phyloP scores from a whole-genome alignment of 2,329 filamentous ascomycete genomes.

The Fusarium hainanense region DNA sequence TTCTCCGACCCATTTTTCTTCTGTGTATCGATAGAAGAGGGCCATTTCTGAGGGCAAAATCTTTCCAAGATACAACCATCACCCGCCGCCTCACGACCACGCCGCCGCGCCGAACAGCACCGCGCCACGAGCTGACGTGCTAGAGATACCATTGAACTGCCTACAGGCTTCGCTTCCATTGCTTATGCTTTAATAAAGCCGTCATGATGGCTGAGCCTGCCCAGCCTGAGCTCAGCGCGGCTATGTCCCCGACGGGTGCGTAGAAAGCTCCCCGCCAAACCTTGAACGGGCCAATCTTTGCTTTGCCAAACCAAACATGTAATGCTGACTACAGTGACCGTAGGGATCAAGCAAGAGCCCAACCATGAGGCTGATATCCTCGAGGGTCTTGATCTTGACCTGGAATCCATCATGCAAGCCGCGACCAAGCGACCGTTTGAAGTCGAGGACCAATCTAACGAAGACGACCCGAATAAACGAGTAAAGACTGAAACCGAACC shows the following conservation, averaged over 20 bases:
- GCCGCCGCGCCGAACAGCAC: conserved; percentile 37
- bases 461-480: conserved; percentile 50
- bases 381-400: conserved; percentile 51
- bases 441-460: conserved; percentile 47
- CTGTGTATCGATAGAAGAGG: conserved; percentile 54
- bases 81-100: conserved; percentile 40
- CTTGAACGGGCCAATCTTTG: conserved; percentile 19
- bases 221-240: conserved; percentile 50
- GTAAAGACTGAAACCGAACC: conserved; percentile 48
- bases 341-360: conserved; percentile 55
- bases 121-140: conserved; percentile 35
- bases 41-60: conserved; percentile 49
- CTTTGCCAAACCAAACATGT: conserved; percentile 8
- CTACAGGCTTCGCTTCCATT: conserved; percentile 1
- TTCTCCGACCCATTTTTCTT: conserved; percentile 42
- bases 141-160: conserved; percentile 25
- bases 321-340: conserved; percentile 43
- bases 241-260: conserved; percentile 52
- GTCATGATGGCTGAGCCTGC: conserved; percentile 57
- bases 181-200: conserved; percentile 46
- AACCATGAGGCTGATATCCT: conserved; percentile 53
- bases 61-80: conserved; percentile 52
- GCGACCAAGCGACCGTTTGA: conserved; percentile 55
- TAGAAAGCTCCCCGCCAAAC: conserved; percentile 29
- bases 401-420: conserved; percentile 51